These are phyloP conservation scores for Pyrenopolyporus hunteri DNA, from an alignment of 495 filamentous ascomycete species.

Conservation along the genomic window DNA sequence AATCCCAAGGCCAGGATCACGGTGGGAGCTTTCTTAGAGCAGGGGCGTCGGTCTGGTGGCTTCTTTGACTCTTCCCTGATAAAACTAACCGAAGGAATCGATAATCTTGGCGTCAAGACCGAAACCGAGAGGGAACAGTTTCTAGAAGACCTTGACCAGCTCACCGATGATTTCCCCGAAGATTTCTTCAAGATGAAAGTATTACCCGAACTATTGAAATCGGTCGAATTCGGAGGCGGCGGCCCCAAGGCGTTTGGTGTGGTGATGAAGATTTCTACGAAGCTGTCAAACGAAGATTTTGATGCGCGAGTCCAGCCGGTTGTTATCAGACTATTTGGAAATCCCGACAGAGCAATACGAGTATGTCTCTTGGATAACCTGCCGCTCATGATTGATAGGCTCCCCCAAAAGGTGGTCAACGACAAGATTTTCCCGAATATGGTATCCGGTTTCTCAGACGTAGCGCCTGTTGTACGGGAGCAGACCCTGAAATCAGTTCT, in stretches of 20 bases:
- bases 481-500: conserved; percentile 95
- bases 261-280: conserved; percentile 86
- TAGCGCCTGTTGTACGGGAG: conserved; percentile 89
- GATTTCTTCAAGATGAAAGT: conserved; percentile 98
- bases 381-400: conserved; percentile 86
- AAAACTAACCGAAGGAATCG: conserved; percentile 86
- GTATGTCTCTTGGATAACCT: conserved; percentile 91
- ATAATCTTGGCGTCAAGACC: conserved; percentile 86
- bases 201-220: conserved; percentile 92
- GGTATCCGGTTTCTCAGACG: conserved; percentile 91
- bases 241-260: conserved; percentile 88
- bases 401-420: conserved; percentile 89
- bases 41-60: conserved; percentile 78
- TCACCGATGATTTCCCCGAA: conserved; percentile 92
- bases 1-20: conserved; percentile 88
- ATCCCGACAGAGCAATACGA: conserved; percentile 88
- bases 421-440: conserved; percentile 97
- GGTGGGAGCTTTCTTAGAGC: conserved; percentile 84
- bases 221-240: conserved; percentile 95
- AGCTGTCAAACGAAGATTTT: conserved; percentile 88
- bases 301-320: conserved; percentile 83
- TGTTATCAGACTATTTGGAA: conserved; percentile 84
- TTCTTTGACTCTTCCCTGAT: conserved; percentile 95
- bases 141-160: conserved; percentile 80
- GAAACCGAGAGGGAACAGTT: conserved; percentile 86